A percentile compares a stretch with the other conserved stretches of the same genome.
phyloP scores from a whole-genome alignment of 345 rosid species.

The Linum usitatissimum region DNA sequence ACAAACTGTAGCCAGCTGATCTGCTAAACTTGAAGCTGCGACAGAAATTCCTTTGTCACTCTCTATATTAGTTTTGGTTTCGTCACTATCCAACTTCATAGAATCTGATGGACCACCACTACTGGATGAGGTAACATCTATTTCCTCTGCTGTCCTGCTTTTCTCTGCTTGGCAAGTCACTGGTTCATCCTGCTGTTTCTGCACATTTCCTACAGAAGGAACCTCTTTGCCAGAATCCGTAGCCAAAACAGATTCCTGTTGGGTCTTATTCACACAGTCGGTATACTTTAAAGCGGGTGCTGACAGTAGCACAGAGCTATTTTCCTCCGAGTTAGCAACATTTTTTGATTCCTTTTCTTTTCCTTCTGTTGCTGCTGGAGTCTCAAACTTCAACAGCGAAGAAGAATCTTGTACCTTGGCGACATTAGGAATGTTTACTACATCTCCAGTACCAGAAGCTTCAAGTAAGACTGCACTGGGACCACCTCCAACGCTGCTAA shows the following conservation, averaged over 20 bases:
- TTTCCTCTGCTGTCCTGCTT: constrained; percentile 14
- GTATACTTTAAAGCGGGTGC: constrained; percentile 18
- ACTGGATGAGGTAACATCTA: constrained; percentile 24
- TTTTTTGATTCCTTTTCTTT: constrained; percentile 10
- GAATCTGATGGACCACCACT: constrained; percentile 22
- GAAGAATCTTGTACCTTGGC: constrained; percentile 17
- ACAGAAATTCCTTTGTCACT: constrained; percentile 9
- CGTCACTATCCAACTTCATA: constrained; percentile 16
- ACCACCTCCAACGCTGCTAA: constrained; percentile 22
- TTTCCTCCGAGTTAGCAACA: constrained; percentile 20
- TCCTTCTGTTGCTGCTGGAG: constrained; percentile 13
- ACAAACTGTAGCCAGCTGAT: constrained; percentile 20
- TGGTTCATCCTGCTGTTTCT: constrained; percentile 24
- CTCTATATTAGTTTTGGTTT: constrained; percentile 6
- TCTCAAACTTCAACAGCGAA: constrained; percentile 16
- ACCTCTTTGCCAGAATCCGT: constrained; percentile 17
- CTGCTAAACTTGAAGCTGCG: constrained; percentile 13
- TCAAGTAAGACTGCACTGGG: constrained; percentile 21
- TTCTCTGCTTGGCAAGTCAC: constrained; percentile 14
- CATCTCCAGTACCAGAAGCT: constrained; percentile 19
- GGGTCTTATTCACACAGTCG: constrained; percentile 12
- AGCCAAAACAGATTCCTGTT: constrained; percentile 18
- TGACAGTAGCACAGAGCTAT: constrained; percentile 22
- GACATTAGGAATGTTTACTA: constrained; percentile 2
- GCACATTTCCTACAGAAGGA: constrained; percentile 18